phyloP scores from a whole-genome alignment of 2,329 filamentous ascomycete genomes.

The Aspergillus ruber region DNA sequence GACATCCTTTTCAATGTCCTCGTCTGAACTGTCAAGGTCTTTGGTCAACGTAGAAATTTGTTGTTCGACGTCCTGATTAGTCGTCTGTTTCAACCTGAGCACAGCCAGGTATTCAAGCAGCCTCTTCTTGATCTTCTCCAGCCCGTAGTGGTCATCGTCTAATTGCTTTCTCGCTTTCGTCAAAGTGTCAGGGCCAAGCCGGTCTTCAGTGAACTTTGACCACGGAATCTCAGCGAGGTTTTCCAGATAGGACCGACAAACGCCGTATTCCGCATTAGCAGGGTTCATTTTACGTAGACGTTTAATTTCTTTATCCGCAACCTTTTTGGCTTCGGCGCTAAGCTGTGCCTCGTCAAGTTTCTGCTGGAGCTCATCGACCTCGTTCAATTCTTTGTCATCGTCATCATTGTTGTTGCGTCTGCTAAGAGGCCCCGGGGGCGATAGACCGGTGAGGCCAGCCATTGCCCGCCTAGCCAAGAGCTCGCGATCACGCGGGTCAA shows the following conservation, averaged over 20 bases:
- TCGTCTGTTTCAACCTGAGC: conserved; percentile 85
- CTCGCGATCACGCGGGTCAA: conserved; percentile 44
- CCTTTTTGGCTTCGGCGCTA: conserved; percentile 75
- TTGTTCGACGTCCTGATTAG: conserved; percentile 74
- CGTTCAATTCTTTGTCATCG: conserved; percentile 77
- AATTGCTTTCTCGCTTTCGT: conserved; percentile 77
- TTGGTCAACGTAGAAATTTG: conserved; percentile 58
- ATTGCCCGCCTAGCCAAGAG: conserved; percentile 40
- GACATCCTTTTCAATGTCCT: conserved; percentile 54
- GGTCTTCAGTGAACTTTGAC: conserved; percentile 76
- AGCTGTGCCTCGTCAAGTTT: conserved; percentile 75
- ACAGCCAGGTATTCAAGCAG: conserved; percentile 93
- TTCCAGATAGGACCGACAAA: conserved; percentile 88
- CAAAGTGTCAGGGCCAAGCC: conserved; percentile 74
- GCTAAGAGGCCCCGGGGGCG: conserved; percentile 32
- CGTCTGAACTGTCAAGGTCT: conserved; percentile 33
- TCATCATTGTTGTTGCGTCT: conserved; percentile 46
- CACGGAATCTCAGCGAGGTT: conserved; percentile 92
- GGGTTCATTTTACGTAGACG: conserved; percentile 92
- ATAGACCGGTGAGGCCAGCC: conserved; percentile 34
- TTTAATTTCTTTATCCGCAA: conserved; percentile 84
- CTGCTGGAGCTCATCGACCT: conserved; percentile 86
- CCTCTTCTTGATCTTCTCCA: conserved; percentile 96
- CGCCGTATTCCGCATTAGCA: conserved; percentile 90
- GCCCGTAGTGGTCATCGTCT: conserved; percentile 90